Evolutionary conservation across 2,329 filamentous ascomycete species (phyloP), one percentile per base, ranked within the genome.

Genomic region (Cephalotrichum gorgonifer): DNA sequence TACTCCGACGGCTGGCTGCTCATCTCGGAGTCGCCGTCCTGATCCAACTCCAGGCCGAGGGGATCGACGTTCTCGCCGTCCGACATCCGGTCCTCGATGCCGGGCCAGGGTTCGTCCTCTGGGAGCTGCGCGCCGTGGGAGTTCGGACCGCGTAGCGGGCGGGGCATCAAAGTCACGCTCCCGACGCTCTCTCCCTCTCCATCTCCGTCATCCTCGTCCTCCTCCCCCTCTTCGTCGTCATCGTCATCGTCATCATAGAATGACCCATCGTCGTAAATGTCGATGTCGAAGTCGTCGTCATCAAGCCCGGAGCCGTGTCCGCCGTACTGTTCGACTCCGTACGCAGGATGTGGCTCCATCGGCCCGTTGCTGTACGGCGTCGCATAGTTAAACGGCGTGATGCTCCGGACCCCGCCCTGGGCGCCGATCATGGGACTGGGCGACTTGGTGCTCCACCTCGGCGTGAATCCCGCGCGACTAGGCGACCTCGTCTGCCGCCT

Each of bases 311-410:
- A 27, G n/a, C 39, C 14, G 17, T 22, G 38, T 15, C 46, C 38
- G 11, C 25, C 25, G 26, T 20, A 14, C 25, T 43, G 23, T 14
- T 28, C 31, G 4, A 26, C 39, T 9, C n/a, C 20, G n/a, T 33
- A 23, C 26, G 25, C 25, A n/a, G 47, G 56, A 7, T 67, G 65
- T 17, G 64, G 53, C 48, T 75, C 72, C 12, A 69, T 62, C 8
- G 78, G 72, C 3, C 71, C 76, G 52, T 81, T 83, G 57, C 84
- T 88, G 59, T 83, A 74, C 0, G 86, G 86, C 1, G 86, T 90
- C 3, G 84, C 83, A 57, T 89, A 89, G n/a, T 80, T 81, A 54
- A 81, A 81, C 0, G 83, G 84, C 0, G 75, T 79, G 12, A 69
- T 70, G 14, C 62, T 63, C 28, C 72, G 63, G 48, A 61, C 57